Evolutionary conservation across 129 eudicot species (phyloP), one percentile per base, ranked within the genome.

Genomic region (Tagetes erecta): DNA sequence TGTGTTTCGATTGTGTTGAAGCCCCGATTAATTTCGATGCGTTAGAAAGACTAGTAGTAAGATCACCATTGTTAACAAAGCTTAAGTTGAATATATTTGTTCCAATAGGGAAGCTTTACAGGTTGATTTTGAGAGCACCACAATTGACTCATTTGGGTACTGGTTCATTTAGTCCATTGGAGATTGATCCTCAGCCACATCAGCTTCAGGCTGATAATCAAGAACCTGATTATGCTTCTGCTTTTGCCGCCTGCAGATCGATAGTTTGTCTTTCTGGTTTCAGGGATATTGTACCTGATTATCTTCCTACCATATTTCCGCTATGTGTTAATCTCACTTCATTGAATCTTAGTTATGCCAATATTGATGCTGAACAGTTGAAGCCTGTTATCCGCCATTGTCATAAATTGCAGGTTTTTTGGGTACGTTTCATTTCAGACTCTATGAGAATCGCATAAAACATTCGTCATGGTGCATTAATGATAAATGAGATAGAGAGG

Each of bases 61-160:
- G 86, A 68, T 89, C 96, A 9, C 92, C 88, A 13, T 46, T 82
- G 27, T 63, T 89, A 57, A 89, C 83, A 80, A 89, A 87, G 80
- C 92, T 89, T 72, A 84, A 86, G 36, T 67, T 83, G 78, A 89
- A 89, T 72, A 75, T 84, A 10, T 81, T 13, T 45, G 86, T 87
- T 49, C 82, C 85, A 0, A 80, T 89, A n/a, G 81, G 56, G 49
- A 86, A 89, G 74, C 84, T 89, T 74, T 70, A 87, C 51, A 73
- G 86, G 8, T 80, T 89, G 82, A 72, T 77, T 83, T 37, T 78
- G 47, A 86, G 84, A 59, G 89, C 96, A 37, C 92, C 96, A 11
- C 92, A 89, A 68, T 83, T 89, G 64, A 87, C 96, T 53, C 88
- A 89, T 80, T 76, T 89, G 35, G 96, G 96, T 31, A 89, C 96